Percentiles rank a stretch among this genome's conserved stretches.
Evolutionary conservation across 345 rosid genomes (phyloP).

Genomic region (Eucalyptus tenuipes): DNA sequence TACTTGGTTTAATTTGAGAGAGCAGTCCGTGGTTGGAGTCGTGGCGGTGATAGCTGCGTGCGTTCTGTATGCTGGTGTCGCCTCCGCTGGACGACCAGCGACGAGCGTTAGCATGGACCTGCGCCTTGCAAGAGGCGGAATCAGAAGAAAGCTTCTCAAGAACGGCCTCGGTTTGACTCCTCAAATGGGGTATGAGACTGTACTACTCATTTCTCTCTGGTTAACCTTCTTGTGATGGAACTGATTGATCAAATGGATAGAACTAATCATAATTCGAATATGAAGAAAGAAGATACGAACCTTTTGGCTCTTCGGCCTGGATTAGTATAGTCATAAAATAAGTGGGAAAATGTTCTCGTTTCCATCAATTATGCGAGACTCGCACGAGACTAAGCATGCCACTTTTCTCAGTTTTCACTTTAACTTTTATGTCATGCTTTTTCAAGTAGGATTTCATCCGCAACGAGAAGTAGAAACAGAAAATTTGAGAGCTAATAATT

Average conservation of each 20-base stretch:
- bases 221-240: background rate
- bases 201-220: background rate
- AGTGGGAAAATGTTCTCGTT: background rate
- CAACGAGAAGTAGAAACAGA: background rate
- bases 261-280: background rate
- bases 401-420: background rate
- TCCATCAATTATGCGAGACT: background rate
- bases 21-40: background rate
- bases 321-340: background rate
- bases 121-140: background rate
- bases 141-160: background rate
- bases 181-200: conserved; percentile 28
- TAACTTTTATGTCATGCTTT: background rate
- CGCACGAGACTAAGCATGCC: background rate
- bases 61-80: background rate
- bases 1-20: background rate
- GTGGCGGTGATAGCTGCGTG: background rate
- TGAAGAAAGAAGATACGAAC: background rate
- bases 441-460: background rate
- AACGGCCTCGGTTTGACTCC: conserved; percentile 35
- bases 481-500: background rate
- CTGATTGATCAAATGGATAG: background rate
- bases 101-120: background rate
- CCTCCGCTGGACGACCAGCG: background rate
- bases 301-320: background rate